phyloP scores from a whole-genome alignment of 169 alveolate species.

The Plasmodium fragile region DNA sequence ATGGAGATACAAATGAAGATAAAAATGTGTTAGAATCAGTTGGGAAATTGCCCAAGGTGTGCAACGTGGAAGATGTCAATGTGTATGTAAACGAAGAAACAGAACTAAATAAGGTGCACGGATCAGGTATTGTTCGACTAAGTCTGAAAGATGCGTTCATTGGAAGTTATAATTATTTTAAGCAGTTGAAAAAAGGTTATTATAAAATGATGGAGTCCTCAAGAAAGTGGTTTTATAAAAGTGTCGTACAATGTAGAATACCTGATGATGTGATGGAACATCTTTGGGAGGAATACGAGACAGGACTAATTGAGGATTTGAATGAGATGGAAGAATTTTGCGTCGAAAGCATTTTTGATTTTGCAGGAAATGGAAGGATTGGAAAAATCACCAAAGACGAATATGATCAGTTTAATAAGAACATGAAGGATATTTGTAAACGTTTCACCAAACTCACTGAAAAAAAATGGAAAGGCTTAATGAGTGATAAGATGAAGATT shows the following conservation, averaged over 20 bases:
- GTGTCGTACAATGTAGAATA: background rate
- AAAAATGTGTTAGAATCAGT: background rate
- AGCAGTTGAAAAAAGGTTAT: background rate
- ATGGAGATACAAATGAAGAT: background rate
- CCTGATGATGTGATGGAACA: background rate
- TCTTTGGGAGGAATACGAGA: background rate
- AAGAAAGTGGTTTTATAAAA: background rate
- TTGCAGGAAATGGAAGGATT: background rate
- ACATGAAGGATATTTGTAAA: background rate
- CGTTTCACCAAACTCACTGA: background rate
- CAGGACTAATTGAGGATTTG: background rate
- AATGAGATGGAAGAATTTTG: background rate
- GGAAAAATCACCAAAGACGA: background rate
- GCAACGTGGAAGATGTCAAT: background rate
- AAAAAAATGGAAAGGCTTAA: background rate
- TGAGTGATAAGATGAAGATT: background rate
- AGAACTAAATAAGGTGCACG: too few relatives aligned
- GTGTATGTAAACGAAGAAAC: too few relatives aligned
- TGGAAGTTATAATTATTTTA: background rate
- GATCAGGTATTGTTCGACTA: background rate
- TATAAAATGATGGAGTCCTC: background rate
- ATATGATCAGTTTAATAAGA: background rate
- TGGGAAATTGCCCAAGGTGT: background rate
- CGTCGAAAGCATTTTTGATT: background rate
- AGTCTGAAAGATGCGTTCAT: background rate